A percentile compares a stretch with the other conserved stretches of the same genome.
phyloP scores from a whole-genome alignment of 768 basidiomycete species.

The Nevesoporus exiguus region DNA sequence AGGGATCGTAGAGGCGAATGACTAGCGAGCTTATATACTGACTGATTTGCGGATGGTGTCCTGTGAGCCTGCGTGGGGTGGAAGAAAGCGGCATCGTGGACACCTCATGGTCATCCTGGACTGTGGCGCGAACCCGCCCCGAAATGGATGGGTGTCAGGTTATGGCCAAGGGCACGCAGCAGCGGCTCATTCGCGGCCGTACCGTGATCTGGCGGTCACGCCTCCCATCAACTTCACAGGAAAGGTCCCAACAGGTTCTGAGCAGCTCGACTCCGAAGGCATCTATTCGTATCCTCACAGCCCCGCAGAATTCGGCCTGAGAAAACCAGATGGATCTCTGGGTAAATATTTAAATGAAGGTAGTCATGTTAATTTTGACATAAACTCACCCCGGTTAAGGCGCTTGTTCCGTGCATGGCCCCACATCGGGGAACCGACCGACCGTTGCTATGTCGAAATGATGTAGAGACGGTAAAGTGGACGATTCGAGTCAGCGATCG shows the following conservation, averaged over 20 bases:
- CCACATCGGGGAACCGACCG: constrained; percentile 6
- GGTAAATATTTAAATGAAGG: constrained; percentile 11
- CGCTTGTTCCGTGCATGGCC: constrained; percentile 8
- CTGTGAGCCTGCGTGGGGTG: constrained; percentile 21
- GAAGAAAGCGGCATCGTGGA: constrained; percentile 36
- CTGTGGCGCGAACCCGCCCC: constrained; percentile 31
- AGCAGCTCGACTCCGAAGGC: constrained; percentile 16
- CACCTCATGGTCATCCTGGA: constrained; percentile 31
- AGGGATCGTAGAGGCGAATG: constrained; percentile 16
- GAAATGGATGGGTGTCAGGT: constrained; percentile 26
- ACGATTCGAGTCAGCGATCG: constrained; percentile 28
- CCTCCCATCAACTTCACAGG: constrained; percentile 20
- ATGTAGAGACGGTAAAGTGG: constrained; percentile 10
- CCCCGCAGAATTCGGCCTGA: constrained; percentile 18
- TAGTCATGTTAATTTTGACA: constrained; percentile 18
- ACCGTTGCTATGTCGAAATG: constrained; percentile 25
- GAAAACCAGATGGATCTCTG: constrained; percentile 25
- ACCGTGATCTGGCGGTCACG: constrained; percentile 16
- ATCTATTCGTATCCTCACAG: constrained; percentile 28
- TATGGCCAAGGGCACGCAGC: constrained; percentile 30
- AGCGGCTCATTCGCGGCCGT: constrained; percentile 13
- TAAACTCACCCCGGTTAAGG: constrained; percentile 18
- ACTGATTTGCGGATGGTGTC: constrained; percentile 26
- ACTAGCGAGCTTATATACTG: constrained; percentile 31
- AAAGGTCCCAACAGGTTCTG: constrained; percentile 13